phyloP scores from a whole-genome alignment of 2,329 filamentous ascomycete genomes.

The Cercospora citrullina region DNA sequence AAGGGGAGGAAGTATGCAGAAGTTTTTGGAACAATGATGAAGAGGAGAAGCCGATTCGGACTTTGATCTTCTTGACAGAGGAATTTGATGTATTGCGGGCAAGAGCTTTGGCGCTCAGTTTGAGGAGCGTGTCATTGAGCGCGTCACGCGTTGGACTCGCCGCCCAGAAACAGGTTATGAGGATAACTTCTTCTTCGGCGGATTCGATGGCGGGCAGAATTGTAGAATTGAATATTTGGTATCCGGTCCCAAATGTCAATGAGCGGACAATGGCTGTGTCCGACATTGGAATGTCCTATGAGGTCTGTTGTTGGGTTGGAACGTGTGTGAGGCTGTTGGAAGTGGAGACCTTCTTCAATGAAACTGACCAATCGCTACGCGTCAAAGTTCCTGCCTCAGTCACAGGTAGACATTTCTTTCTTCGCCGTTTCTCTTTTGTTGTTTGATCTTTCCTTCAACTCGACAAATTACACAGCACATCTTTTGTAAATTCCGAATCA shows the following conservation, averaged over 20 bases:
- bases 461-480: neutral
- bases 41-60: conserved; percentile 77
- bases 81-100: neutral
- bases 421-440: neutral
- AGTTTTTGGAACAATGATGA: conserved; percentile 71
- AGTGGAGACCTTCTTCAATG: neutral
- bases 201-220: conserved; percentile 62
- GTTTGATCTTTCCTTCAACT: neutral
- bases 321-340: neutral
- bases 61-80: conserved; percentile 49
- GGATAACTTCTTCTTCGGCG: conserved; percentile 65
- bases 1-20: conserved; percentile 64
- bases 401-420: neutral
- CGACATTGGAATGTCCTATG: neutral
- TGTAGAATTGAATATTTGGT: conserved; percentile 42
- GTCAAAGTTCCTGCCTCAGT: neutral
- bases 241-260: conserved; percentile 49
- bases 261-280: conserved; percentile 35
- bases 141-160: conserved; percentile 61
- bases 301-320: neutral
- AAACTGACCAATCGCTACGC: no score
- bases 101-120: conserved; percentile 56
- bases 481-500: neutral
- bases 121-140: conserved; percentile 58
- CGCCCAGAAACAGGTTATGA: conserved; percentile 84